Conservation (phyloP, 768 basidiomycete genomes). For the Cyclocybe aegerita region DNA sequence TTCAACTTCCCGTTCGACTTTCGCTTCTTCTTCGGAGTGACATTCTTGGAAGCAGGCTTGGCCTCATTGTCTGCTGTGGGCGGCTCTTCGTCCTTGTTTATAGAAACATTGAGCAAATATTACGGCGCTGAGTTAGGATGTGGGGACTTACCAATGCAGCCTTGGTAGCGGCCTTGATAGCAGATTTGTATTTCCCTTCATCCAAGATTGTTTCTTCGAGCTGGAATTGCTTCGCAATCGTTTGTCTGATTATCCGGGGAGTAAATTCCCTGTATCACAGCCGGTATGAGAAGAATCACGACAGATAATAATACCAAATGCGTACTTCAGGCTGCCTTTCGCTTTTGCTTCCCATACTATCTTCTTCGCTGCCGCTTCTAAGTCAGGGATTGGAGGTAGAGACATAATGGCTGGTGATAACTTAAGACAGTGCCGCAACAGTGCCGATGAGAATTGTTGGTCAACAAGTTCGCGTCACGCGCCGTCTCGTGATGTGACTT, state of each 20-base stretch:
- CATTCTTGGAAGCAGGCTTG: conserved; percentile 7
- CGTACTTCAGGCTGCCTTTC: conserved; percentile 30
- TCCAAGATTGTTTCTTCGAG: conserved; percentile 47
- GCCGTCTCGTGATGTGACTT: too few species aligned
- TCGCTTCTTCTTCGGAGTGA: conserved; percentile 6
- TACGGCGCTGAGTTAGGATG: background rate
- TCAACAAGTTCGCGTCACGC: too few species aligned
- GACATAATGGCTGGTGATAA: conserved; percentile 15
- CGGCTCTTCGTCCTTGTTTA: conserved; percentile 10
- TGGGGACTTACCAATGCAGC: conserved; percentile 33
- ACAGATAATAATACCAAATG: background rate
- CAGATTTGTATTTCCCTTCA: conserved; percentile 39
- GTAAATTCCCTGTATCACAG: conserved; percentile 38
- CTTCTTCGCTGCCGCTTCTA: conserved; percentile 30
- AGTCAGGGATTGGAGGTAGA: conserved; percentile 24
- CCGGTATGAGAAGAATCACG: background rate
- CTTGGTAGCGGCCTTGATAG: conserved; percentile 43
- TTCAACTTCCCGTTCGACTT: conserved; percentile 3
- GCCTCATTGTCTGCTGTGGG: conserved; percentile 4
- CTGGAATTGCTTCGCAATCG: conserved; percentile 45
- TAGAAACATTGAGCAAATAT: background rate
- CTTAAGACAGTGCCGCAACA: too few species aligned
- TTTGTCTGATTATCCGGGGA: conserved; percentile 46
- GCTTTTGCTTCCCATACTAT: conserved; percentile 25
- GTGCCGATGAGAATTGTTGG: too few species aligned